phyloP scores from a whole-genome alignment of 169 alveolate species.

The Babesia caballi region DNA sequence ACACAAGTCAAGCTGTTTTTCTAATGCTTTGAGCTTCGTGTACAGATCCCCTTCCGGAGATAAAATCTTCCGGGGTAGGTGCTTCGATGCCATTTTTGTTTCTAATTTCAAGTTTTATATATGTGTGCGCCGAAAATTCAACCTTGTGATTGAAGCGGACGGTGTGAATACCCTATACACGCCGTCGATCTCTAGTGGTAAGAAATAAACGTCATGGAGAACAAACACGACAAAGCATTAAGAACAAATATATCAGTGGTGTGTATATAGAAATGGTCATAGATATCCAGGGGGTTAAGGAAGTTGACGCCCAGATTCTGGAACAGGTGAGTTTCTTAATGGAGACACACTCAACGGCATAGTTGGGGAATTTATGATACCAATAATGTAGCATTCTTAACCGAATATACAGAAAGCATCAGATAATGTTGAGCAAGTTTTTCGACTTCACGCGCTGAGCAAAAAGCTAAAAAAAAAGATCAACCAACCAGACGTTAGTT shows the following conservation, averaged over 20 bases:
- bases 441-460: constrained; percentile 8
- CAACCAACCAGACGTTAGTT: constrained; percentile 2
- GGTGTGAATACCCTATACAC: neutral
- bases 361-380: too few species aligned
- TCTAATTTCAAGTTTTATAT: too few species aligned
- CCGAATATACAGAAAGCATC: constrained; percentile 30
- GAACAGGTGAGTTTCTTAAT: constrained; percentile 54
- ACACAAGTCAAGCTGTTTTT: constrained; percentile 83
- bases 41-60: constrained; percentile 65
- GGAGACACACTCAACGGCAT: too few species aligned
- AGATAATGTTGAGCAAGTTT: constrained; percentile 31
- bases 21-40: constrained; percentile 79
- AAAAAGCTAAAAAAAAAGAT: constrained; percentile 28
- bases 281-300: constrained; percentile 20
- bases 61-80: constrained; percentile 1
- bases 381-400: too few species aligned
- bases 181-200: constrained; percentile 3
- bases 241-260: neutral
- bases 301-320: constrained; percentile 34
- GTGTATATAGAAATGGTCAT: neutral
- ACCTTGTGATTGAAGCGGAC: too few species aligned
- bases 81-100: neutral
- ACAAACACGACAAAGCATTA: neutral
- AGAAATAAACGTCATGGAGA: too few species aligned
- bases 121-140: too few species aligned